phyloP scores from a whole-genome alignment of 2,329 filamentous ascomycete species.

The Trichophyton equinum region DNA sequence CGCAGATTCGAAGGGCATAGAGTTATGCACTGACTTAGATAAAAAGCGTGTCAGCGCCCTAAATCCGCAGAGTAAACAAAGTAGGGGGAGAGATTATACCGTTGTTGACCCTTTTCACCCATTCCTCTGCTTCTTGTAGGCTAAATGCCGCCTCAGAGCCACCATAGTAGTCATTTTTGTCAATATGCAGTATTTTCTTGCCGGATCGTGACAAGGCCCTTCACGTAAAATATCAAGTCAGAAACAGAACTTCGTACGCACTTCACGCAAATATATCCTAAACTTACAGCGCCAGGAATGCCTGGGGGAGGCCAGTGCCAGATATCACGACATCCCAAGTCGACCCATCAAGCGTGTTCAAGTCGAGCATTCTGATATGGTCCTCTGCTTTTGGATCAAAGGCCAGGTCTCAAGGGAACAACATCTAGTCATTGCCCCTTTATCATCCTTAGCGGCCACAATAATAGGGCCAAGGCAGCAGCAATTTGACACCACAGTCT shows the following conservation, averaged over 20 bases:
- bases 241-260: not conserved
- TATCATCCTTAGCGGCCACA: not conserved
- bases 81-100: slow-evolving; percentile 19
- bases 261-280: slow-evolving; percentile 8
- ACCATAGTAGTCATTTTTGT: slow-evolving; percentile 80
- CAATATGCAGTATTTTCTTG: slow-evolving; percentile 83
- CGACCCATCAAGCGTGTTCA: slow-evolving; percentile 64
- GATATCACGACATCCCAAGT: slow-evolving; percentile 69
- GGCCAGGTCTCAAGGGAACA: not conserved
- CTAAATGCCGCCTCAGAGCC: slow-evolving; percentile 74
- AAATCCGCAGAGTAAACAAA: not conserved
- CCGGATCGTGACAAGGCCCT: slow-evolving; percentile 86
- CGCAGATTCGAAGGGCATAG: slow-evolving; percentile 30
- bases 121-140: slow-evolving; percentile 66
- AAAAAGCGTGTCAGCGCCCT: slow-evolving; percentile 16
- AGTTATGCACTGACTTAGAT: slow-evolving; percentile 22
- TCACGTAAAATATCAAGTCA: slow-evolving; percentile 4
- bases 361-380: slow-evolving; percentile 25
- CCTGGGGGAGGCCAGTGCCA: slow-evolving; percentile 66
- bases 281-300: slow-evolving; percentile 62
- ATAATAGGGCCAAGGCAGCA: not conserved
- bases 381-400: not conserved
- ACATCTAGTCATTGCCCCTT: not conserved
- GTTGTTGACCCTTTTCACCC: slow-evolving; percentile 43
- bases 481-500: not conserved